These are phyloP conservation scores for Metschnikowia cerradonensis DNA, from an alignment of 805 yeast genomes.

Conservation along the genomic window DNA sequence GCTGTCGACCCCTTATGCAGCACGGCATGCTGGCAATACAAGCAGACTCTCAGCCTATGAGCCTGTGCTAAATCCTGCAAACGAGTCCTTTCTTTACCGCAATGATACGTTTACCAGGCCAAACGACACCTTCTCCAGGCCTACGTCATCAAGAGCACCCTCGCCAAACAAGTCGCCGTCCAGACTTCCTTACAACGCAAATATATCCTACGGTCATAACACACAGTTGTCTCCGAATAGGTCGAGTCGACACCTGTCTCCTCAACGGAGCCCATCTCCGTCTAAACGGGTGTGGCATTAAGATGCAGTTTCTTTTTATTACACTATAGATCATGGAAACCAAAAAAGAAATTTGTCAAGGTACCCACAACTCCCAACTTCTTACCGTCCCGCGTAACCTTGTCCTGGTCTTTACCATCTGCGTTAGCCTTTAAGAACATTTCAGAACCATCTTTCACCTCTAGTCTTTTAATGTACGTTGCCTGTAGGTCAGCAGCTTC, in stretches of 20 bases:
- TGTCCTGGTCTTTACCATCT: slow-evolving; percentile 15
- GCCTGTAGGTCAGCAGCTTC: slow-evolving; percentile 16
- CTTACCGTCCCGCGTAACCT: slow-evolving; percentile 22
- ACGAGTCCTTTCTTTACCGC: slow-evolving; percentile 13
- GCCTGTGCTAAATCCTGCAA: slow-evolving; percentile 6
- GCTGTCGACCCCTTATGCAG: slow-evolving; percentile 18
- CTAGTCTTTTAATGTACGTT: slow-evolving; percentile 28
- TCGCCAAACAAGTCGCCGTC: slow-evolving; percentile 17
- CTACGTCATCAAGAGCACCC: slow-evolving; percentile 14
- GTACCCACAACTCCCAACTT: slow-evolving; percentile 34
- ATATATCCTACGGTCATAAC: slow-evolving; percentile 14
- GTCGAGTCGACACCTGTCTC: slow-evolving; percentile 17
- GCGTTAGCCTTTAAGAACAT: slow-evolving; percentile 30
- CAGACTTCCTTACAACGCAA: slow-evolving; percentile 13
- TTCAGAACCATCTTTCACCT: slow-evolving; percentile 38
- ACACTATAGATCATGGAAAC: slow-evolving; percentile 39
- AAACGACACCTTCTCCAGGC: slow-evolving; percentile 8
- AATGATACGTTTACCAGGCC: slow-evolving; percentile 13
- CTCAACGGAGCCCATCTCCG: slow-evolving; percentile 19
- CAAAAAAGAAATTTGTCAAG: slow-evolving; percentile 35
- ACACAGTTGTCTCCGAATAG: slow-evolving; percentile 17
- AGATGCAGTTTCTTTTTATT: neutral
- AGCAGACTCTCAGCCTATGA: slow-evolving; percentile 17
- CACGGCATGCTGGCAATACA: slow-evolving; percentile 4
- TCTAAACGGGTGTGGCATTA: slow-evolving; percentile 18